A percentile compares a stretch with the other conserved stretches of the same genome.
These are phyloP conservation scores for Hypoxylon trugodes DNA, from an alignment of 495 filamentous ascomycete genomes.

Conservation along the genomic window DNA sequence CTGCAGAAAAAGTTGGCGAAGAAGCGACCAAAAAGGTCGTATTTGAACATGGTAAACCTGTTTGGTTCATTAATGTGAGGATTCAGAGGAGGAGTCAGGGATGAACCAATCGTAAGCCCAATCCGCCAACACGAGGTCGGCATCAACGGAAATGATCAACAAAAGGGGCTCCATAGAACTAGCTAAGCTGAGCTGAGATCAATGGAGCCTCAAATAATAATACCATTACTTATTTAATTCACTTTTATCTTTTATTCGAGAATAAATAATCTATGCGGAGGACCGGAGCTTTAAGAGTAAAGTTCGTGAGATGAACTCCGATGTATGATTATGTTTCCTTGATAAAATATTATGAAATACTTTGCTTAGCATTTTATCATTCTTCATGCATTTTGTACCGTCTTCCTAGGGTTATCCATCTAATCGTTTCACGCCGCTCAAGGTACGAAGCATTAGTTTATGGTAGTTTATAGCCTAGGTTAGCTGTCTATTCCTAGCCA, in stretches of 20 bases:
- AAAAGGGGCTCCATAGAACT: constrained; percentile 9
- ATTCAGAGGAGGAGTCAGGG: constrained; percentile 16
- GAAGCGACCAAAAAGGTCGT: constrained; percentile 11
- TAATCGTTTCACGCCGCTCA: constrained; percentile 14
- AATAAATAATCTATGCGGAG: no score
- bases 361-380: not conserved
- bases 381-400: not conserved
- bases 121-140: constrained; percentile 40
- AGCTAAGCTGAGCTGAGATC: constrained; percentile 20
- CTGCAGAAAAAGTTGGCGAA: not conserved
- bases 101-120: constrained; percentile 25
- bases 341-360: no score
- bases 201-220: constrained; percentile 12
- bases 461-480: not conserved
- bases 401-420: constrained; percentile 24
- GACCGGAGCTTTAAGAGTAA: no score
- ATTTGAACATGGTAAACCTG: constrained; percentile 13
- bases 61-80: constrained; percentile 20
- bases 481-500: not conserved
- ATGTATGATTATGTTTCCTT: no score
- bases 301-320: no score
- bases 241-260: no score
- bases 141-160: constrained; percentile 33
- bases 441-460: constrained; percentile 17
- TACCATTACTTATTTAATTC: not conserved